Conservation (phyloP, 257 asterid species). For the Lycium ferocissimum region DNA sequence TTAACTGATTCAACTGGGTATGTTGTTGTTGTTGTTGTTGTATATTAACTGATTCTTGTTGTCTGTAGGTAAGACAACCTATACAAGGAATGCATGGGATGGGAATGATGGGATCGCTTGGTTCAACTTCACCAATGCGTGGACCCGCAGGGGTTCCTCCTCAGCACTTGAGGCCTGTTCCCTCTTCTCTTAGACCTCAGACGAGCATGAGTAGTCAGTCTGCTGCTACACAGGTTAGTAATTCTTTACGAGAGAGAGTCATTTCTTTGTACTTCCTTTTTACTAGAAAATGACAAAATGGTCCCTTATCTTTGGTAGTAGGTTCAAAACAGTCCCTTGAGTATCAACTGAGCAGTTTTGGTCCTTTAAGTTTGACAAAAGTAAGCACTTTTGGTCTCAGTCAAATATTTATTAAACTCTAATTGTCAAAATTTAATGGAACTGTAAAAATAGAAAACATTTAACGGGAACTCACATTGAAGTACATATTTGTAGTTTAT, state of each 20-base stretch:
- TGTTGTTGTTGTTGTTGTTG: not conserved
- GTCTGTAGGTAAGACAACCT: conserved; percentile 69
- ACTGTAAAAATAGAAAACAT: too few relatives aligned
- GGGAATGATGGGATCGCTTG: conserved; percentile 73
- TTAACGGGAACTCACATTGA: too few relatives aligned
- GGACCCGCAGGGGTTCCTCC: conserved; percentile 53
- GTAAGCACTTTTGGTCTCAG: too few relatives aligned
- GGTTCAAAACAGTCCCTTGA: too few relatives aligned
- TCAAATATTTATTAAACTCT: too few relatives aligned
- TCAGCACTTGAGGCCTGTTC: conserved; percentile 69
- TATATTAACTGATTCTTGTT: conserved; percentile 22
- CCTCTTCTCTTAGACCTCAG: conserved; percentile 68
- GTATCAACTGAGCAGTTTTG: too few relatives aligned
- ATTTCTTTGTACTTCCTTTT: conserved; percentile 23
- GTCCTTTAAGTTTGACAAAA: too few relatives aligned
- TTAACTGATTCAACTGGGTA: not conserved
- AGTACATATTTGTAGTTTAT: too few relatives aligned
- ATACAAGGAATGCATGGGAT: conserved; percentile 62
- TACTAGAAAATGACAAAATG: not conserved
- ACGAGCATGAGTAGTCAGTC: conserved; percentile 58
- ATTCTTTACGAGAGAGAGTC: not conserved
- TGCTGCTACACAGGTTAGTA: conserved; percentile 66
- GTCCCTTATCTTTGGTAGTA: too few relatives aligned
- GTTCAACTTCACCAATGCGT: conserved; percentile 66
- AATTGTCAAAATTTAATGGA: too few relatives aligned